Evolutionary conservation across 352 stramenopile species (phyloP), one percentile per base, ranked within the genome.

Genomic region (Phytophthora podocarpi): DNA sequence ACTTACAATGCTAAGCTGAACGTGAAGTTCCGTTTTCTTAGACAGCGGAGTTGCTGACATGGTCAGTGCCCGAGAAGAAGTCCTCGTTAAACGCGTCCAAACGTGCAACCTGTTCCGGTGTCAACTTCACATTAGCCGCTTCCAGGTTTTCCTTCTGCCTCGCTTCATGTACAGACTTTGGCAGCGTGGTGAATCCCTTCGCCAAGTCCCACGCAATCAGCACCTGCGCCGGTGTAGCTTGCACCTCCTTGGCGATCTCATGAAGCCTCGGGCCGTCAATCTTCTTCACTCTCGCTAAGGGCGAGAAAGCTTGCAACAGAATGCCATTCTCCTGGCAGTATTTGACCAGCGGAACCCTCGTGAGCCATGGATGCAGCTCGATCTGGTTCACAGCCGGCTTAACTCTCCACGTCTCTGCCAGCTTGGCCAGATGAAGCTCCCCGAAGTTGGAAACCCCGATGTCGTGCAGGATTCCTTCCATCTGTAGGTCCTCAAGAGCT

Each of bases 391-490:
- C 85, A 0, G 78, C 72, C 1, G 82, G 79, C 26, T 80, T 84
- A 18, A 79, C 73, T 4, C 56, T 46, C 50, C 70, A 78, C 10
- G 79, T 74, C 40, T 73, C 32, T 30, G 87, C 74, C 6, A 96
- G 46, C 37, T 85, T 85, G 55, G 82, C 64, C 34, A 97, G 69
- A 69, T 97, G 87, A 12, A 74, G 64, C 34, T 87, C 57, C 2
- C 77, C 72, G 69, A 96, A 96, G 55, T 97, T 97, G 23, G 74
- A 94, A 18, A 97, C 89, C 37, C 89, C 91, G 41, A 94, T 90
- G 49, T 90, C 80, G 23, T 70, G 65, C 36, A 91, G 67, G n/a
- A 89, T 52, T 0, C 85, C 89, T 20, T 76, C 54, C 5, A 34
- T 52, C 55, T 78, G 64, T 30, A 78, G 35, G 24, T 84, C 74